Percentiles rank a stretch among this genome's conserved stretches.
Conservation (phyloP, 495 filamentous ascomycete species). For the Cryomyces minteri region DNA sequence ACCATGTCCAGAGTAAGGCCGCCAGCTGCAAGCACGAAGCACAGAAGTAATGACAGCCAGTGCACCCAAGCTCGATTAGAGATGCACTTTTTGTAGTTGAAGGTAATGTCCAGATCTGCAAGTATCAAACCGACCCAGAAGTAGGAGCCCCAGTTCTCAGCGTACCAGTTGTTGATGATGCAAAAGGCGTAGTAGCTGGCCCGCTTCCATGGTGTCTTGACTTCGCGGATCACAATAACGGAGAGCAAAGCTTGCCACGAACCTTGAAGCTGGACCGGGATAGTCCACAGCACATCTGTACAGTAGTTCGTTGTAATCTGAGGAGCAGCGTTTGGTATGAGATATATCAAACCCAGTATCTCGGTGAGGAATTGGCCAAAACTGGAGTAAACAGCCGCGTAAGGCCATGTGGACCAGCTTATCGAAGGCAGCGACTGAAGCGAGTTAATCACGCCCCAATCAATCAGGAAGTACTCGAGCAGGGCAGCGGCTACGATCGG, state of each 20-base stretch:
- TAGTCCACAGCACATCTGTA: constrained; percentile 26
- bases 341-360: constrained; percentile 21
- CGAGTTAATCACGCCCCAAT: constrained; percentile 20
- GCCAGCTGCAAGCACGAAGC: constrained; percentile 8
- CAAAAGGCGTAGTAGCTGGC: constrained; percentile 22
- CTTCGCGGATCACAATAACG: constrained; percentile 21
- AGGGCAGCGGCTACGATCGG: constrained; percentile 19
- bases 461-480: constrained; percentile 26
- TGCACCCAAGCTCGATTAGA: constrained; percentile 9
- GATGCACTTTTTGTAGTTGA: constrained; percentile 20
- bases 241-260: constrained; percentile 20
- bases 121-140: constrained; percentile 23
- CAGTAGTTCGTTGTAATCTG: constrained; percentile 26
- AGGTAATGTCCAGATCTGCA: constrained; percentile 24
- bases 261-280: constrained; percentile 24
- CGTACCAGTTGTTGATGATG: constrained; percentile 24
- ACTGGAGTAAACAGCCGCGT: constrained; percentile 13
- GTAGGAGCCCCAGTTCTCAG: constrained; percentile 21
- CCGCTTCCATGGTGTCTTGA: constrained; percentile 27
- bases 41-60: constrained; percentile 15
- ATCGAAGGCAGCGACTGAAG: constrained; percentile 24
- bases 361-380: constrained; percentile 20
- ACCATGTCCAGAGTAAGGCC: constrained; percentile 17
- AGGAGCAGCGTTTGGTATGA: constrained; percentile 26
- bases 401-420: constrained; percentile 26